Evolutionary conservation across 2,329 filamentous ascomycete genomes (phyloP), one percentile per base, ranked within the genome.

Genomic region (Dryadomyces sulphureus): DNA sequence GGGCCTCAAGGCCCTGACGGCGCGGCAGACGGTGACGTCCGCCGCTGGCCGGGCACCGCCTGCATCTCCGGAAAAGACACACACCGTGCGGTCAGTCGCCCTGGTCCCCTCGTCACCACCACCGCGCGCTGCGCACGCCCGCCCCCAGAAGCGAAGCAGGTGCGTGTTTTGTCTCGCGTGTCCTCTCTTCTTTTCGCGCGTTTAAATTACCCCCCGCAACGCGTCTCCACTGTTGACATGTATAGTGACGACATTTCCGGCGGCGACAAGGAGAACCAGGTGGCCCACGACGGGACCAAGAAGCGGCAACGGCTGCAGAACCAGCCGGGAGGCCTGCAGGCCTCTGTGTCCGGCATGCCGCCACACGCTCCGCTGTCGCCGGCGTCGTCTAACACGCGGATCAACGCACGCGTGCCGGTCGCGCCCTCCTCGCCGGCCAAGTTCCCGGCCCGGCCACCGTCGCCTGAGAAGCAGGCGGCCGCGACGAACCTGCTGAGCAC

Each of bases 261-360:
- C 46, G 70, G 70, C 24, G 81, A 90, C 63, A 92, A 93, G 62
- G 86, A 93, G 59, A 93, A 92, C 57, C 75, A 77, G 41, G 64
- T 70, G 39, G 68, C 67, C 9, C 20, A 21, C 63, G 74, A 81
- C 20, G 80, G 80, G 52, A 77, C 81, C 3, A 90, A 90, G 69
- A 89, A 88, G 64, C 70, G 54, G 64, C 55, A 66, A 16, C 72
- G 69, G 39, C 69, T 64, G 38, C 61, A 63, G 19, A 65, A 64
- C 48, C 68, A 64, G 22, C 51, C 61, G 50, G 42, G 30, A 9
- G 42, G 20, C 16, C 19, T 19, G n/a, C 9, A 21, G 53, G 57
- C 51, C 56, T 27, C 46, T 1, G 14, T 45, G 5, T n/a, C n/a
- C n/a, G 36, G 36, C 22, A 27, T 45, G 7, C 44, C 48, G 24